phyloP scores from a whole-genome alignment of 1,139 yeast species.

The Suhomyces maxii region DNA sequence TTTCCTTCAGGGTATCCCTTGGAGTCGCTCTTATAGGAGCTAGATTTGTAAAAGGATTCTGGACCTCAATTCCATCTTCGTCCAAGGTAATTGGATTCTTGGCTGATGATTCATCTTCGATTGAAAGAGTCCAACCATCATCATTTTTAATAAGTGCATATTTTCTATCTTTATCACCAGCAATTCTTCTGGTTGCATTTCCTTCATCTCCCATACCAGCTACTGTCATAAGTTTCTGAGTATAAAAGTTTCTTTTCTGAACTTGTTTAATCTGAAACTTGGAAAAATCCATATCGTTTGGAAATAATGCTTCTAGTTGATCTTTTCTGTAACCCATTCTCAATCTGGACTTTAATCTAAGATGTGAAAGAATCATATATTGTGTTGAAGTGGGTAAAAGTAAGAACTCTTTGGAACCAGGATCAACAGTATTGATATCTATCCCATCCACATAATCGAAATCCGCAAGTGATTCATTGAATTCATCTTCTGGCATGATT shows the following conservation, averaged over 20 bases:
- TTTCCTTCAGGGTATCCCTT: not conserved
- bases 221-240: slow-evolving; percentile 82
- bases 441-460: slow-evolving; percentile 71
- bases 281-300: slow-evolving; percentile 86
- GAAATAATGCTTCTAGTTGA: slow-evolving; percentile 77
- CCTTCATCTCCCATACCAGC: slow-evolving; percentile 78
- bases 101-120: slow-evolving; percentile 44
- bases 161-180: slow-evolving; percentile 78
- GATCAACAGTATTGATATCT: slow-evolving; percentile 70
- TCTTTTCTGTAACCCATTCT: slow-evolving; percentile 94
- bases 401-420: slow-evolving; percentile 64
- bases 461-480: slow-evolving; percentile 53
- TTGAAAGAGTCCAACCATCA: slow-evolving; percentile 84
- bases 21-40: not conserved
- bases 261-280: slow-evolving; percentile 92
- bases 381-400: slow-evolving; percentile 78
- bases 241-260: slow-evolving; percentile 83
- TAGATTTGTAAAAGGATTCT: slow-evolving; percentile 1
- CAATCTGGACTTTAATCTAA: slow-evolving; percentile 79
- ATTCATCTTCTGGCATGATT: slow-evolving; percentile 71
- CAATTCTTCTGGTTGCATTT: slow-evolving; percentile 57
- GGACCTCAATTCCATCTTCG: slow-evolving; percentile 26
- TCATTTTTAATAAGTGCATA: slow-evolving; percentile 76
- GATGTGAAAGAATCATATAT: slow-evolving; percentile 81
- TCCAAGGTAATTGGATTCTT: slow-evolving; percentile 48